Base-by-base conservation (phyloP, 371 early-diverging fungal species). In the Apophysomyces variabilis region DNA sequence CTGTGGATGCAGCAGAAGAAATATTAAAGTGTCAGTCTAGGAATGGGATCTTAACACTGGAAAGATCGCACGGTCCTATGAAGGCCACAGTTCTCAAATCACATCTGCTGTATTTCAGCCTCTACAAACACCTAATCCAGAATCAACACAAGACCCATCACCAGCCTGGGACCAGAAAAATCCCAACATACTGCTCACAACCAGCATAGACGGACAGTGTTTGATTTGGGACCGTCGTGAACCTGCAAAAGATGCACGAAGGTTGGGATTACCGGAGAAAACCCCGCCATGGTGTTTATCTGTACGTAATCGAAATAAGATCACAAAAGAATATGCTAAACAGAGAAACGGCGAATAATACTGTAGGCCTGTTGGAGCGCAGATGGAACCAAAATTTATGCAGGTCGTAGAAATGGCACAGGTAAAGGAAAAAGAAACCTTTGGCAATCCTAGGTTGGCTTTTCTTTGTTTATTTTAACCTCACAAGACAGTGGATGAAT, bases 21-120 rank as follows among this genome's bases (percentile, higher is more conserved):
- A 56, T 21, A 32, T 61, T 58, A 46, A 0, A 38, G 56, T 21
- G 26, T 18, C 46, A 56, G 56, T 14, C 63, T 74, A 94, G 89
- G 89, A 92, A 75, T 97, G 98, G 98, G 95, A 96, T 74, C 84
- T 97, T 13, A 87, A 98, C 54, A 87, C 84, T 5, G 99, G 99
- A 5, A 65, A 75, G 3, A 60, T 90, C 0, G 82, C 91, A n/a
- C 85, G 91, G 7, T 79, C 79, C 2, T 95, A 90, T 73, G 68
- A 77, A 5, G 91, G 91, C 32, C 91, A 93, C 67, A 83, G 77
- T 26, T 90, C 97, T 0, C 96, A 95, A 63, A 83, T 98, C 45
- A 90, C 93, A 16, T 88, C 92, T 0, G 70, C 90, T 4, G 74
- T 84, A 32, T 92, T 90, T 63, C 92, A 88, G 43, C 96, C 98